Conservation (phyloP, 2,329 filamentous ascomycete genomes). For the Monosporascus sp. region DNA sequence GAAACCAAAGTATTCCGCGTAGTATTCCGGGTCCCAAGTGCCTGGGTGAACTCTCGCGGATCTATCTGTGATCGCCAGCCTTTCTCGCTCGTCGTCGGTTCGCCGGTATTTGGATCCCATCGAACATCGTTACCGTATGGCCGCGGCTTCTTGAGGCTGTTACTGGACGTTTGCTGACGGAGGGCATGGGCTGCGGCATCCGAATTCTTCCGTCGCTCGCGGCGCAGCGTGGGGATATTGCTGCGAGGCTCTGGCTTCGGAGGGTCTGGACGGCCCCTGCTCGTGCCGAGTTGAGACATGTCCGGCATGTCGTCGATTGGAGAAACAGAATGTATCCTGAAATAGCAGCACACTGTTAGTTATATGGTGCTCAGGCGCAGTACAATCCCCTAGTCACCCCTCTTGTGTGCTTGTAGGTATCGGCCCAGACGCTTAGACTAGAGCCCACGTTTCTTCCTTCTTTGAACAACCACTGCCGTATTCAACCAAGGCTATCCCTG, state of each 20-base stretch:
- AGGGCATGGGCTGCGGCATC: conserved; percentile 31
- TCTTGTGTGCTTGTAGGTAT: not conserved
- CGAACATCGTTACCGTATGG: conserved; percentile 37
- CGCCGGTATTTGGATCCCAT: conserved; percentile 64
- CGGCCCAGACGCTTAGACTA: not conserved
- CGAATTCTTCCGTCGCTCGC: conserved; percentile 42
- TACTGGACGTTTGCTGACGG: conserved; percentile 34
- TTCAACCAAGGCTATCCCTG: not conserved
- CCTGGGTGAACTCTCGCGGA: conserved; percentile 44
- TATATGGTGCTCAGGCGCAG: conserved; percentile 2
- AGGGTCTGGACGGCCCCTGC: conserved; percentile 15
- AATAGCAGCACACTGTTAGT: conserved; percentile 20
- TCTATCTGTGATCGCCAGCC: conserved; percentile 53
- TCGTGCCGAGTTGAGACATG: conserved; percentile 25
- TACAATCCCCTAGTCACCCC: not conserved
- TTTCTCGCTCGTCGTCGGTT: conserved; percentile 52
- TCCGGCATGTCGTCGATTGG: conserved; percentile 45
- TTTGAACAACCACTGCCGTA: not conserved
- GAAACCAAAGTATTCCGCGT: conserved; percentile 20
- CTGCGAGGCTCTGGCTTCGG: conserved; percentile 26
- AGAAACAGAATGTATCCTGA: conserved; percentile 35
- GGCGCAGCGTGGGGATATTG: conserved; percentile 49
- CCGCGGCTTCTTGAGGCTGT: conserved; percentile 28
- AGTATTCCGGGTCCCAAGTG: conserved; percentile 24
- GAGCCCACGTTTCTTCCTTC: not conserved